Evolutionary conservation across 257 asterid genomes (phyloP), one percentile per base, ranked within the genome.

Genomic region (Solanum corneliomulleri): DNA sequence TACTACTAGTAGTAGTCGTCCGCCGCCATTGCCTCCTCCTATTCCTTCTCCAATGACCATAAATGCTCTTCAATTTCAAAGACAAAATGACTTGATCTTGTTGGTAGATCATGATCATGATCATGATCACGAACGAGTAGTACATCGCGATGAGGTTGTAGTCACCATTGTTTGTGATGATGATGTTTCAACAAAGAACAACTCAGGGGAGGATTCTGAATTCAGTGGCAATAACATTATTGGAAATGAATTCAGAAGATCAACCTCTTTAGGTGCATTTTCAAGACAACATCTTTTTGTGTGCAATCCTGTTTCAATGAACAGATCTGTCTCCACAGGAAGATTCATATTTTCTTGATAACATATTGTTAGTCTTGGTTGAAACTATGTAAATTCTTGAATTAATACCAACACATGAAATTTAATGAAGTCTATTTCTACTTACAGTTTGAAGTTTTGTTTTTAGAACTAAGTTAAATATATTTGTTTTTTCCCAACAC

Each of bases 301-400:
- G 1, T 87, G 88, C 69, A 90, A 88, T 39, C 90, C 92, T 11
- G 87, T 85, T 52, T 91, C 89, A 42, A 74, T 91, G 87, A 91
- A 89, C 89, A 92, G 95, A 88, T 93, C 92, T 60, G 75, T 89
- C 88, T 92, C 96, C 6, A 84, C 92, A 0, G 93, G 92, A 31
- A 89, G 95, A 91, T 91, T 88, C 82, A 68, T 68, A 90, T 89
- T 80, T 27, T 89, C 58, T 82, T 91, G 94, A 92, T 31, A 87
- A 78, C 86, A 39, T 35, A 58, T 7, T 37, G 14, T 37, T 1
- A 3, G 47, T 82, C 49, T 58, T 58, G 33, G n/a, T 41, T 69
- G 74, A 23, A 60, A 64, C 78, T n/a, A 5, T 64, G 86, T 84
- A 84, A 14, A 84, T 84, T 84, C 78, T 84, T 66, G 0, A 64